Evolutionary conservation across 2,329 filamentous ascomycete species (phyloP), one percentile per base, ranked within the genome.

Genomic region (Myriosclerotinia curreyana): DNA sequence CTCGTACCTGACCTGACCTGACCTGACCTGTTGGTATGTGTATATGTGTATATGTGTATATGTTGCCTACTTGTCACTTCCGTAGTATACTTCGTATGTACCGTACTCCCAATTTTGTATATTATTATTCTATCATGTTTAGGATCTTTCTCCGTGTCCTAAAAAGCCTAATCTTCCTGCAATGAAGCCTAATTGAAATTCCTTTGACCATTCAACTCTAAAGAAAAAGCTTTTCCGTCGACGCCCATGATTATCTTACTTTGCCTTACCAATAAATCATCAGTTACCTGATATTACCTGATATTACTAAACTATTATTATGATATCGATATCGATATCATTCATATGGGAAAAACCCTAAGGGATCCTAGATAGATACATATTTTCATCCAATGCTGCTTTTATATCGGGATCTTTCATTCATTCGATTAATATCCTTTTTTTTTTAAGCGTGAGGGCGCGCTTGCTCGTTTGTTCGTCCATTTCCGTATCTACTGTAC

Each of bases 391-490:
- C 50, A 58, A 59, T 61, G 64, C 63, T 61, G 62, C 59, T 64
- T 64, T 67, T 59, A 60, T 22, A 17, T 20, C 25, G 55, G 15
- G 9, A 34, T 40, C 36, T 14, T 11, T 28, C 42, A 62, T 38
- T 38, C 20, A 17, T 5, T 46, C 15, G 6, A 36, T 55, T 34
- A 25, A 17, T 36, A 5, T n/a, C 8, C 20, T 38, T 49, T n/a
- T 34, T 15, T 9, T 42, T 68, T 66, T 66, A 69, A 75, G 74
- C 75, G 61, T 44, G 53, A 51, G n/a, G n/a, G 69, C 75, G 75
- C 76, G 76, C 74, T 77, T 77, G 75, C 73, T 77, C 72, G 67
- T 73, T 71, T 73, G 69, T 68, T 64, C 69, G 12, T 64, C 46
- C n/a, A 22, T 56, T 56, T 56, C 36, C n/a, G n/a, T n/a, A n/a